A percentile compares a stretch with the other conserved stretches of the same genome.
Evolutionary conservation across 257 asterid species (phyloP).

Genomic region (Solanum ossicruentum): DNA sequence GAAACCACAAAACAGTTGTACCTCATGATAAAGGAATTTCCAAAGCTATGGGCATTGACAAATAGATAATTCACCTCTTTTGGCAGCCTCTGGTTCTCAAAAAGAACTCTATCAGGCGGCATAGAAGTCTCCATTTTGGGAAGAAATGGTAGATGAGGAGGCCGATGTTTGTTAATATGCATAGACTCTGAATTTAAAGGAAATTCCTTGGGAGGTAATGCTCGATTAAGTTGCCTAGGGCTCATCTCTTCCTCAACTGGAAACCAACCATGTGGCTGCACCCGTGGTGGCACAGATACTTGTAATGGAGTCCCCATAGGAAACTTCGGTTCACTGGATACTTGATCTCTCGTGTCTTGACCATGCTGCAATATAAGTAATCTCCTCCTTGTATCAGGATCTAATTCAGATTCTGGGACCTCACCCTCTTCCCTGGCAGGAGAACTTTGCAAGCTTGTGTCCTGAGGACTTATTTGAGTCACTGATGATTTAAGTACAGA

Average conservation of each 20-base stretch:
- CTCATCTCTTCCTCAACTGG: slow-evolving; percentile 77
- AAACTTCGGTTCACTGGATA: slow-evolving; percentile 60
- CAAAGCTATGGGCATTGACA: not conserved
- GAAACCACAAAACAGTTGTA: not conserved
- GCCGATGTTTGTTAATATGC: slow-evolving; percentile 47
- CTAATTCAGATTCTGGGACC: slow-evolving; percentile 95
- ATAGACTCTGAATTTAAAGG: slow-evolving; percentile 38
- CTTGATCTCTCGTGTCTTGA: slow-evolving; percentile 74
- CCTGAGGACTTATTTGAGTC: slow-evolving; percentile 46
- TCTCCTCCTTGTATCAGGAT: slow-evolving; percentile 98
- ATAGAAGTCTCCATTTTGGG: slow-evolving; percentile 48
- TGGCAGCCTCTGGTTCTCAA: slow-evolving; percentile 52
- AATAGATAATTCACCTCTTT: slow-evolving; percentile 50
- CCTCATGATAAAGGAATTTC: not conserved
- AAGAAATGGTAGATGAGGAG: slow-evolving; percentile 53
- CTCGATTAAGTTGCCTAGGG: slow-evolving; percentile 43
- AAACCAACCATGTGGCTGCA: slow-evolving; percentile 66
- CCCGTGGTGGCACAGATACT: slow-evolving; percentile 61
- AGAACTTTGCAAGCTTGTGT: slow-evolving; percentile 47
- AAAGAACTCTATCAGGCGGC: slow-evolving; percentile 48
- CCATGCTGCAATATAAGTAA: slow-evolving; percentile 95
- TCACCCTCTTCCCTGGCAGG: slow-evolving; percentile 99
- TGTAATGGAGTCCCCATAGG: slow-evolving; percentile 50
- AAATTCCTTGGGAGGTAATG: slow-evolving; percentile 45
- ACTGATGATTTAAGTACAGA: slow-evolving; percentile 37